These are phyloP conservation scores for Aspergillus sp. DNA, from an alignment of 2,329 filamentous ascomycete species.

Conservation along the genomic window DNA sequence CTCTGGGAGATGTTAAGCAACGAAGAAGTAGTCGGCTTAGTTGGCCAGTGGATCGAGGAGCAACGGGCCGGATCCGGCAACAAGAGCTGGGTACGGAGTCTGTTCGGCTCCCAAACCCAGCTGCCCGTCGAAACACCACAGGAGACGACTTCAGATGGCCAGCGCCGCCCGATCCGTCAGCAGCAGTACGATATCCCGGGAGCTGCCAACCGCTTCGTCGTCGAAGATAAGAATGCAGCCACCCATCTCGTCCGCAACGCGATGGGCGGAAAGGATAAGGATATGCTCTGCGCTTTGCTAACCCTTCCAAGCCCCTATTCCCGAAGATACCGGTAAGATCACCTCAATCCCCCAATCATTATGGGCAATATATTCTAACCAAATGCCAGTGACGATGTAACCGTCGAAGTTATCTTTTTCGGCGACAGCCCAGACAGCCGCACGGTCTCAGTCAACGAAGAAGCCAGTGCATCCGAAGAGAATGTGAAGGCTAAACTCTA, in stretches of 20 bases:
- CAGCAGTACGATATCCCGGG: slow-evolving; percentile 82
- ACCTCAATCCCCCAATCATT: background rate
- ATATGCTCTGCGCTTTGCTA: slow-evolving; percentile 88
- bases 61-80: slow-evolving; percentile 52
- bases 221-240: slow-evolving; percentile 93
- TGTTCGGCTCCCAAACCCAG: slow-evolving; percentile 58
- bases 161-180: slow-evolving; percentile 78
- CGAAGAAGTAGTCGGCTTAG: slow-evolving; percentile 93
- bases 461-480: slow-evolving; percentile 69
- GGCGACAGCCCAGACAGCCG: slow-evolving; percentile 76
- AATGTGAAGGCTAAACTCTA: slow-evolving; percentile 52
- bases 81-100: slow-evolving; percentile 69
- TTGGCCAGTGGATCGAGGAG: slow-evolving; percentile 93
- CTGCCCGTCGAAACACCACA: slow-evolving; percentile 73
- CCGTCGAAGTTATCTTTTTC: slow-evolving; percentile 98
- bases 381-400: slow-evolving; percentile 76
- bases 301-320: slow-evolving; percentile 91
- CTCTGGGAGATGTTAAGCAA: slow-evolving; percentile 99
- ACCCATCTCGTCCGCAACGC: slow-evolving; percentile 96
- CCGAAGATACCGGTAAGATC: slow-evolving; percentile 75
- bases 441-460: slow-evolving; percentile 77
- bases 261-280: slow-evolving; percentile 85
- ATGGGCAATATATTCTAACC: slow-evolving; percentile 16
- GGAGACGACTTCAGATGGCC: slow-evolving; percentile 59
- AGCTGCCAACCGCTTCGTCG: slow-evolving; percentile 75